Evolutionary conservation across 1,284 basidiomycete species (phyloP), one percentile per base, ranked within the genome.

Genomic region (Phaffia rhodozyma): DNA sequence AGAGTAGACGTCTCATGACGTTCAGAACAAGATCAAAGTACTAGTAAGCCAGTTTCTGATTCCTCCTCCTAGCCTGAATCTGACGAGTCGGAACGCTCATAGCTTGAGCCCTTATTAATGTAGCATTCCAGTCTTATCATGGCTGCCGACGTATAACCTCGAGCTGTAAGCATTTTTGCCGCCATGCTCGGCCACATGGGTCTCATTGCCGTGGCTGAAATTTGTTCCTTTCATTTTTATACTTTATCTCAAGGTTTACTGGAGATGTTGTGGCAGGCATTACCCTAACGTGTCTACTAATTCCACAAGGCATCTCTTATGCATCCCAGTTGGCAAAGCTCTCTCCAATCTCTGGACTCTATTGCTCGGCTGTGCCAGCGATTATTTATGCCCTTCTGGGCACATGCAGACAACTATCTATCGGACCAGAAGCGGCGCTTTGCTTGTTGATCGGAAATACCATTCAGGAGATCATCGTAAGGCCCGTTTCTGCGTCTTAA

Each of bases 221-320:
- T 16, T 43, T 16, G 43, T 20, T 61, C 65, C 71, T 65, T 70
- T 58, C 32, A 18, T 60, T 58, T 18, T 61, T 55, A 56, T 43
- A 16, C 38, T 16, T 43, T 11, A 5, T 43, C 56, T 57, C 25
- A 70, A 90, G 87, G 55, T 79, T 93, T 34, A 81, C 82, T 9
- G 89, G 90, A 16, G 91, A 96, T 74, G 70, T 89, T 9, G 79
- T 90, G 0, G 89, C 89, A 18, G 92, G 91, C 4, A 71, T 92
- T 21, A 92, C 91, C 0, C 84, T 94, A 7, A 88, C 91, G 9
- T 89, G 86, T 66, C 85, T 96, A 77, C 80, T 96, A 56, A 89
- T 96, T 68, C 92, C 92, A 3, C 89, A 91, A 74, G 89, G 87
- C 1, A 88, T 97, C 75, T 90, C 88, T 70, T 97, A 96, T 72